A percentile compares a stretch with the other conserved stretches of the same genome.
Evolutionary conservation across 2,329 filamentous ascomycete genomes (phyloP).

Genomic region (Drechslera avenae): DNA sequence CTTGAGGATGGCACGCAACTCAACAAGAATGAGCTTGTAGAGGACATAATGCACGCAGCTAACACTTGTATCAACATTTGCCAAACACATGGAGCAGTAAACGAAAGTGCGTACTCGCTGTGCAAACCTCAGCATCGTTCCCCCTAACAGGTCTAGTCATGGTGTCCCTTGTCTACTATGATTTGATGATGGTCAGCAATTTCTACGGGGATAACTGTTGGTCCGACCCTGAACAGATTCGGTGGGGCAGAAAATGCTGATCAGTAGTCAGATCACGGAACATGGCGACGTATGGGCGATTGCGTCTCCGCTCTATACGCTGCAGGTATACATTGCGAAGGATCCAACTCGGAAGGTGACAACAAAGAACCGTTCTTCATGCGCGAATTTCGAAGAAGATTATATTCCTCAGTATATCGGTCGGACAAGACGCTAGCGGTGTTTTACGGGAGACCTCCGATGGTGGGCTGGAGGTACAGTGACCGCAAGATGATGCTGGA

Average conservation of each 20-base stretch:
- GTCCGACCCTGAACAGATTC: slow-evolving; percentile 7
- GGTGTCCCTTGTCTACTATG: slow-evolving; percentile 41
- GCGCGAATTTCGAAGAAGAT: slow-evolving; percentile 36
- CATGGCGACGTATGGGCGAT: slow-evolving; percentile 42
- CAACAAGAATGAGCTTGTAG: slow-evolving; percentile 40
- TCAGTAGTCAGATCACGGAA: slow-evolving; percentile 37
- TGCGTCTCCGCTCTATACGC: slow-evolving; percentile 37
- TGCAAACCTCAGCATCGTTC: background rate
- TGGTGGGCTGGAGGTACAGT: slow-evolving; percentile 43
- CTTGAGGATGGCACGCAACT: slow-evolving; percentile 39
- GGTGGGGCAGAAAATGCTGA: slow-evolving; percentile 5
- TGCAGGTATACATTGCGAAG: slow-evolving; percentile 44
- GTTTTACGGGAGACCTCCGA: slow-evolving; percentile 44
- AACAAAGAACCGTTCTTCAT: slow-evolving; percentile 38
- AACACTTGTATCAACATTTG: slow-evolving; percentile 46
- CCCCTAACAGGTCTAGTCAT: slow-evolving; percentile 24
- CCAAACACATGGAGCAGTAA: slow-evolving; percentile 43
- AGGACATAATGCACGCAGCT: slow-evolving; percentile 42
- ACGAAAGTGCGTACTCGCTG: slow-evolving; percentile 26
- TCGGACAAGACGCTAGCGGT: slow-evolving; percentile 43
- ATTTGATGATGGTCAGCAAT: slow-evolving; percentile 40
- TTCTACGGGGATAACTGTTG: slow-evolving; percentile 45
- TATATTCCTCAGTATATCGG: slow-evolving; percentile 38
- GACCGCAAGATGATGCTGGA: slow-evolving; percentile 41
- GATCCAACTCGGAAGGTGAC: slow-evolving; percentile 24